phyloP scores from a whole-genome alignment of 225 moss, liverwort and hornwort genomes.

The Sphagnum contortum region DNA sequence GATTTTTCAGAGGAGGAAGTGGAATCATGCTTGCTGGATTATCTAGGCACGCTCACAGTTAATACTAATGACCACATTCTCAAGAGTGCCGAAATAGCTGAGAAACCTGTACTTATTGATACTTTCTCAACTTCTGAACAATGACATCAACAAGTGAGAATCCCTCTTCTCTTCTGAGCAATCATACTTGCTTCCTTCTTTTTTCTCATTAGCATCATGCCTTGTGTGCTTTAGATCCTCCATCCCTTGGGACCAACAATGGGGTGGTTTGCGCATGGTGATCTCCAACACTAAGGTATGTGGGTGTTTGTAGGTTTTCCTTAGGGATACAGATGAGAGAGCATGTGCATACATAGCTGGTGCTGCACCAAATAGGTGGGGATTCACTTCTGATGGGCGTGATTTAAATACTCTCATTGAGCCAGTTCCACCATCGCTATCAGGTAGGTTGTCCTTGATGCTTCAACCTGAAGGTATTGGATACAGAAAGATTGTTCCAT shows the following conservation, averaged over 20 bases:
- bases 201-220: no score
- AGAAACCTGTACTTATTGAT: conserved; percentile 86
- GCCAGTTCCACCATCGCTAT: conserved; percentile 89
- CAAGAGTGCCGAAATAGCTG: conserved; percentile 35
- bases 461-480: no score
- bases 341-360: conserved; percentile 99
- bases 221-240: no score
- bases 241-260: no score
- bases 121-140: conserved; percentile 57
- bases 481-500: no score
- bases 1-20: conserved; percentile 91
- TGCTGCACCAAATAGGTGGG: conserved; percentile 98
- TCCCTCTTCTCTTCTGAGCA: no score
- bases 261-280: no score
- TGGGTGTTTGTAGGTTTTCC: conserved; percentile 42
- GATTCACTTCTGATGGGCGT: conserved; percentile 88
- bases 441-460: conserved; percentile 33
- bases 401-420: conserved; percentile 93
- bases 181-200: no score
- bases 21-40: conserved; percentile 84
- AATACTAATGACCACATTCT: conserved; percentile 33
- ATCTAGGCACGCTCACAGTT: conserved; percentile 79
- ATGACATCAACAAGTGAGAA: conserved; percentile 73
- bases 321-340: conserved; percentile 95
- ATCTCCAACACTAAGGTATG: no score